Evolutionary conservation across 805 yeast genomes (phyloP), one percentile per base, ranked within the genome.

Genomic region (Candida montana): DNA sequence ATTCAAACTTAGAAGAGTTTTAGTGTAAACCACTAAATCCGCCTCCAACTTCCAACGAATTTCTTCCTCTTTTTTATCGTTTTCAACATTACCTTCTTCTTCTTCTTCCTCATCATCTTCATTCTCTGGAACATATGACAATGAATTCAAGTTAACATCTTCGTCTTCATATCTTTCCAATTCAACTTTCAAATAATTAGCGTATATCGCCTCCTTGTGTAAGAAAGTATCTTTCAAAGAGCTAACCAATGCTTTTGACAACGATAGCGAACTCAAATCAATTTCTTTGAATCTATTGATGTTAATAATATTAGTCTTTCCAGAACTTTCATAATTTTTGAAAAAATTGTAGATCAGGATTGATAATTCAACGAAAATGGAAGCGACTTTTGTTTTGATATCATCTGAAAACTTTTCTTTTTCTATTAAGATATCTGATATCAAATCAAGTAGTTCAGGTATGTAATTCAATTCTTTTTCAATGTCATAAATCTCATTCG

Each of bases 141-240:
- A 45, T 17, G 52, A 46, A 35, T 54, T 52, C 27, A 51, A 62
- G 40, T 68, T 64, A 15, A 71, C 76, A 46, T 64, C 79, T 52
- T 80, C 85, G 17, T 68, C 64, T 27, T 69, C 79, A 18, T 62
- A 64, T 50, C 83, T 66, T 33, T 76, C 81, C 39, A 79, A 54
- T 11, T 68, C 63, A 3, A 65, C 52, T 0, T 44, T 43, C n/a
- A 61, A 35, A 1, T 58, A 29, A 33, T 55, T 61, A 0, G 79
- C 77, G 11, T 67, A 49, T 18, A 63, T 62, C 7, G 71, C 64
- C 49, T 81, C 88, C 44, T 71, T 67, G 18, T 66, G 54, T 45
- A 79, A 62, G 46, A 72, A 81, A 3, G 71, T 52, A n/a, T 64
- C 55, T 42, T 70, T 40, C 12, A 79, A 48, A 2, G 61, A 51